Percentiles rank a stretch among this genome's conserved stretches.
Evolutionary conservation across 2,329 filamentous ascomycete species (phyloP).

Genomic region (Beauveria sp.): DNA sequence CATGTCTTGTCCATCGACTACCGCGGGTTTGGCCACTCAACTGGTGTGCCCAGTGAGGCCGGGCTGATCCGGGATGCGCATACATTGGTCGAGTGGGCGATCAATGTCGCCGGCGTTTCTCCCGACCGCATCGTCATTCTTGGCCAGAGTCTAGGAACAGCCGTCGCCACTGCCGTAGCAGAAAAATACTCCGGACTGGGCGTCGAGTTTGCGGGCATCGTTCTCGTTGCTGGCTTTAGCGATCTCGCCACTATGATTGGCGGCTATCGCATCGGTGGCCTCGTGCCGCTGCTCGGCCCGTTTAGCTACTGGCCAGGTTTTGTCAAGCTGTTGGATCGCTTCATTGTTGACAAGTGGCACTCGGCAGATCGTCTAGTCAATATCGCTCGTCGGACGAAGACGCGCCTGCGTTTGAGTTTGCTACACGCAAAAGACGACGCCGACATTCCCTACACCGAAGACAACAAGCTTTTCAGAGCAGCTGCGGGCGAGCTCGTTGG

Average conservation of each 20-base stretch:
- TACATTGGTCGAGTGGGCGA: constrained; percentile 64
- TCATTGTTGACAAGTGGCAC: constrained; percentile 75
- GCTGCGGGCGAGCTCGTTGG: constrained; percentile 45
- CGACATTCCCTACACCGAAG: constrained; percentile 72
- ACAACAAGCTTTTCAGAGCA: constrained; percentile 54
- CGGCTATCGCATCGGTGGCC: constrained; percentile 70
- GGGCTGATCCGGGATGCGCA: constrained; percentile 76
- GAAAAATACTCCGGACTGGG: constrained; percentile 57
- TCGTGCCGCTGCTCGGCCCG: constrained; percentile 72
- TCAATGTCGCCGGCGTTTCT: constrained; percentile 55
- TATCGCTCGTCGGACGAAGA: constrained; percentile 43
- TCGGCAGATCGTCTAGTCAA: constrained; percentile 59
- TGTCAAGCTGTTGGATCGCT: constrained; percentile 49
- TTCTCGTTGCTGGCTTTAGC: constrained; percentile 75
- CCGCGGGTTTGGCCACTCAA: constrained; percentile 76
- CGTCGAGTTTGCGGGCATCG: constrained; percentile 67
- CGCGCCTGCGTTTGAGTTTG: constrained; percentile 56
- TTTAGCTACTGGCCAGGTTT: constrained; percentile 59
- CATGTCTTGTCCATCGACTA: constrained; percentile 90
- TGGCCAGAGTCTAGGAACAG: constrained; percentile 84
- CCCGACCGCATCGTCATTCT: constrained; percentile 69
- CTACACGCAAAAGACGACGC: constrained; percentile 75
- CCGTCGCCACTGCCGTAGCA: constrained; percentile 66
- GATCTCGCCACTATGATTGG: constrained; percentile 65
- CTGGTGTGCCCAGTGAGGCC: constrained; percentile 69